Percentiles rank a stretch among this genome's conserved stretches.
Evolutionary conservation across 768 basidiomycete species (phyloP).

Genomic region (Harrya chromipes): DNA sequence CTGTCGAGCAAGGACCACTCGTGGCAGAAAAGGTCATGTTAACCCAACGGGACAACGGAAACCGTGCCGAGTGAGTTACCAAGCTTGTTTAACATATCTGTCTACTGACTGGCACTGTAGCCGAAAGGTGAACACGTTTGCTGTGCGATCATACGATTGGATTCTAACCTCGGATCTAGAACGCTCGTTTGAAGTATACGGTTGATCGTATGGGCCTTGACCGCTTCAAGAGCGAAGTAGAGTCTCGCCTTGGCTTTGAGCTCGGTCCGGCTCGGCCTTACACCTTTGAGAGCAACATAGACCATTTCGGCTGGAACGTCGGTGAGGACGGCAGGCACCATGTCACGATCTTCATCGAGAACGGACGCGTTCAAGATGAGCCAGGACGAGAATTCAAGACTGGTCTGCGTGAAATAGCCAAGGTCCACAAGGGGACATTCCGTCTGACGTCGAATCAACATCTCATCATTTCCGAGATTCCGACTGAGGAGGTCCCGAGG

Average conservation of each 20-base stretch:
- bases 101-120: slow-evolving; percentile 29
- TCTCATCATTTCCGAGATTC: slow-evolving; percentile 80
- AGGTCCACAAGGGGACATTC: slow-evolving; percentile 92
- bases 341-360: slow-evolving; percentile 94
- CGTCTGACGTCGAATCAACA: slow-evolving; percentile 96
- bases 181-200: slow-evolving; percentile 94
- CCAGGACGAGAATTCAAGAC: slow-evolving; percentile 89
- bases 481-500: slow-evolving; percentile 62
- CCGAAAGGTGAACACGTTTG: slow-evolving; percentile 47
- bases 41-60: slow-evolving; percentile 93
- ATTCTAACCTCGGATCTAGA: slow-evolving; percentile 39
- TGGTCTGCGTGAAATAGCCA: slow-evolving; percentile 88
- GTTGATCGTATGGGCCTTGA: slow-evolving; percentile 93
- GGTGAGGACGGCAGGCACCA: slow-evolving; percentile 88
- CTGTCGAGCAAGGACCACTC: slow-evolving; percentile 75
- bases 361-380: slow-evolving; percentile 95
- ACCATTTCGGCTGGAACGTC: slow-evolving; percentile 91
- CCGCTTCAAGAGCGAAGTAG: slow-evolving; percentile 84
- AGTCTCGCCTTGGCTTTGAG: slow-evolving; percentile 78
- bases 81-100: neutral
- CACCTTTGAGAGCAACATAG: slow-evolving; percentile 84
- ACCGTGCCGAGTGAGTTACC: slow-evolving; percentile 78
- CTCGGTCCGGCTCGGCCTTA: slow-evolving; percentile 73
- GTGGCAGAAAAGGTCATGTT: slow-evolving; percentile 94
- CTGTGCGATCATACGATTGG: neutral